Conservation (phyloP, 1,284 basidiomycete species). For the Papiliotrema terrestris region DNA sequence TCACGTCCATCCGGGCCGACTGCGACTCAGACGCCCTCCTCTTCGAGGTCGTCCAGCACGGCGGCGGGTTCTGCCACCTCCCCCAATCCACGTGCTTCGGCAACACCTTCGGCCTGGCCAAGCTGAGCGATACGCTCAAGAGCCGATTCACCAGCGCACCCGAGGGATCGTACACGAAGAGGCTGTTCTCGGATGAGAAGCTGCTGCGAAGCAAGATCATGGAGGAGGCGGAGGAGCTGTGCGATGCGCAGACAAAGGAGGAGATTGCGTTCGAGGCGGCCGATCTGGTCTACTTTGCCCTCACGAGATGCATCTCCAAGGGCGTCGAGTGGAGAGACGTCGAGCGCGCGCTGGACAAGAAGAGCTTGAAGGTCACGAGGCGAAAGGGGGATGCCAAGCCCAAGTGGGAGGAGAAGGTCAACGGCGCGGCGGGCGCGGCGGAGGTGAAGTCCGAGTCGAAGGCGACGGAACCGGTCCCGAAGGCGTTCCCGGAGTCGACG, state of each 20-base stretch:
- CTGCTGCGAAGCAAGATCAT: slow-evolving; percentile 89
- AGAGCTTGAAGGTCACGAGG: slow-evolving; percentile 82
- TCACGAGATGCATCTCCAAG: slow-evolving; percentile 79
- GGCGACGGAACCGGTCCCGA: slow-evolving; percentile 42
- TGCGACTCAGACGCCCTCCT: slow-evolving; percentile 92
- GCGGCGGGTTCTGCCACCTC: slow-evolving; percentile 91
- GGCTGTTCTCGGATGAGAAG: slow-evolving; percentile 78
- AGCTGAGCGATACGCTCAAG: slow-evolving; percentile 76
- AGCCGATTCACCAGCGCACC: slow-evolving; percentile 73
- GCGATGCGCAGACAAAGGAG: slow-evolving; percentile 72
- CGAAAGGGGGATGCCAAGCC: slow-evolving; percentile 92
- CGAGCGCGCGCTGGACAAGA: slow-evolving; percentile 77
- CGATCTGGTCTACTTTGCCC: slow-evolving; percentile 90
- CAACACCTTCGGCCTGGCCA: slow-evolving; percentile 67
- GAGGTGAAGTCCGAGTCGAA: slow-evolving; percentile 37
- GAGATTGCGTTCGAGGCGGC: slow-evolving; percentile 96
- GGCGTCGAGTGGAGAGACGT: slow-evolving; percentile 84
- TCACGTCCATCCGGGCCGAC: slow-evolving; percentile 78
- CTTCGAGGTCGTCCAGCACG: slow-evolving; percentile 87
- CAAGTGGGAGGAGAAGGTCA: slow-evolving; percentile 59
- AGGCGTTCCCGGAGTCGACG: slow-evolving; percentile 33
- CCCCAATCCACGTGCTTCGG: slow-evolving; percentile 79
- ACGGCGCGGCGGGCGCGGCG: slow-evolving; percentile 30
- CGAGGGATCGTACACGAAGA: slow-evolving; percentile 85
- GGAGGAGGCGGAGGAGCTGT: slow-evolving; percentile 97